Evolutionary conservation across 352 stramenopile genomes (phyloP).

Genomic region (Peronospora belbahrii): DNA sequence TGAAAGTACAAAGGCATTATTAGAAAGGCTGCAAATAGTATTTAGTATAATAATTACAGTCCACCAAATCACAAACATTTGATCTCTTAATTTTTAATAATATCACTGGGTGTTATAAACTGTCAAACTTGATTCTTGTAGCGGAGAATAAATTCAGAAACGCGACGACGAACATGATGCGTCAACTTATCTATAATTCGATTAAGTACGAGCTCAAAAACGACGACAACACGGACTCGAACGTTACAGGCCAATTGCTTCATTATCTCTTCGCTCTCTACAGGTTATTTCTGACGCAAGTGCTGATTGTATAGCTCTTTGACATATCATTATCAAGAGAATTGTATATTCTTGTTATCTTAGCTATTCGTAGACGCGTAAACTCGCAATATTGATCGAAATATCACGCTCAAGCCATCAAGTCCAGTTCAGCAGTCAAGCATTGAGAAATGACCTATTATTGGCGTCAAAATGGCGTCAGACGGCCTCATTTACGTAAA

Average conservation of each 20-base stretch:
- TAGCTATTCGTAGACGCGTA: background rate
- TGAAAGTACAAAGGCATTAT: too few species aligned
- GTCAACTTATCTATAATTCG: too few species aligned
- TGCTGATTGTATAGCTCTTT: background rate
- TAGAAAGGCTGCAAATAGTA: too few species aligned
- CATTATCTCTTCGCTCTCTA: constrained; percentile 6
- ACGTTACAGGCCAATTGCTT: constrained; percentile 16
- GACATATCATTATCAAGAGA: background rate
- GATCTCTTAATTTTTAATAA: too few species aligned
- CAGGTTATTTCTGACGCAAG: constrained; percentile 5
- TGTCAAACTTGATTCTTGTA: too few species aligned
- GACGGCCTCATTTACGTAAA: background rate
- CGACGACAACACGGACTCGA: constrained; percentile 13
- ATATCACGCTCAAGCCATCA: constrained; percentile 5
- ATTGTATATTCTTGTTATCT: background rate
- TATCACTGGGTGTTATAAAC: too few species aligned
- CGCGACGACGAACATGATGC: too few species aligned
- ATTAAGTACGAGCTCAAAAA: constrained; percentile 17
- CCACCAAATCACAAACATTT: too few species aligned
- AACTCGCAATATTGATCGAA: constrained; percentile 8
- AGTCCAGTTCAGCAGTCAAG: background rate
- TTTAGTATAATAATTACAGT: too few species aligned
- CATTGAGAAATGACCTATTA: constrained; percentile 9
- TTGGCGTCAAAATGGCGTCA: constrained; percentile 1
- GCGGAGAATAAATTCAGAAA: too few species aligned